Conservation (phyloP, 78 protist species). For the Salpingoeca rosetta region DNA sequence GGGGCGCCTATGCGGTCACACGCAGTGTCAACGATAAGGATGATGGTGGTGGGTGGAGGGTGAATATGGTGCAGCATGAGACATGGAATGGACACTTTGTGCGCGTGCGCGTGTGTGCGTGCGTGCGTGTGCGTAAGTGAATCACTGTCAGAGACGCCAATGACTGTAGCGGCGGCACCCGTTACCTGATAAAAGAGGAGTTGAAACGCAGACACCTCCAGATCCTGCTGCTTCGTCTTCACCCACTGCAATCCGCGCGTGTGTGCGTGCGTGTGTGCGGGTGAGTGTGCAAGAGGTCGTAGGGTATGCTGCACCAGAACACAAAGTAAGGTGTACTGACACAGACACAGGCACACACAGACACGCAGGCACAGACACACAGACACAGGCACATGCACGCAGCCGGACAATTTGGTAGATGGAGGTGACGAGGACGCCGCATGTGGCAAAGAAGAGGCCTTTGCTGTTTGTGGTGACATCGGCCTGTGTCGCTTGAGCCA, state of each 20-base stretch:
- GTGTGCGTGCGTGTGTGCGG: no score
- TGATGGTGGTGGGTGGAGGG: no score
- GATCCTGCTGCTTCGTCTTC: constrained; percentile 26
- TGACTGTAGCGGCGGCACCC: no score
- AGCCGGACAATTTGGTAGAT: constrained; percentile 20
- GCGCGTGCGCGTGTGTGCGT: neutral
- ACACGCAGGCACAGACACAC: neutral
- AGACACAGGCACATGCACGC: neutral
- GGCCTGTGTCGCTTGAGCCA: constrained; percentile 3
- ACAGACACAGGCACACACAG: neutral
- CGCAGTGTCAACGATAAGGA: neutral
- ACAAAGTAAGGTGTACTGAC: no score
- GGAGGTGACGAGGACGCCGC: constrained; percentile 23
- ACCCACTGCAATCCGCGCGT: constrained; percentile 34
- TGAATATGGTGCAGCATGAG: neutral
- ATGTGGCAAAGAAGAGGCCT: constrained; percentile 20
- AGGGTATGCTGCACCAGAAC: no score
- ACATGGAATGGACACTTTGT: neutral
- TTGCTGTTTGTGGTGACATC: constrained; percentile 22
- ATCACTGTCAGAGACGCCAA: no score
- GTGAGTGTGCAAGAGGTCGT: no score
- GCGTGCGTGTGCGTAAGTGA: no score
- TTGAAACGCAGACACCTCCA: constrained; percentile 23
- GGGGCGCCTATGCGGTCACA: neutral
- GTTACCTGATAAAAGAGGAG: constrained; percentile 25